phyloP scores from a whole-genome alignment of 1,139 yeast species.

The Suhomyces anneliseae region DNA sequence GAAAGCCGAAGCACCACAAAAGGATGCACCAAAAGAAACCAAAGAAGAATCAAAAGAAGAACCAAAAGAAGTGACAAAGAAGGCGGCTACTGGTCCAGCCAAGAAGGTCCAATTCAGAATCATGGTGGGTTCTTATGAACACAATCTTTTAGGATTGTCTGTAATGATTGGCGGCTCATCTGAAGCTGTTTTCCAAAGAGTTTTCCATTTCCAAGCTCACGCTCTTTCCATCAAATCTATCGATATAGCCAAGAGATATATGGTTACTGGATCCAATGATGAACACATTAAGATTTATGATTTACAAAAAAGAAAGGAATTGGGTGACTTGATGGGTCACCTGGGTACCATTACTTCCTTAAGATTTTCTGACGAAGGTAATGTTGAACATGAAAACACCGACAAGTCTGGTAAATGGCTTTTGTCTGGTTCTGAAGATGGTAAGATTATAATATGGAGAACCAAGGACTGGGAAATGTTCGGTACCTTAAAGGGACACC shows the following conservation, averaged over 20 bases:
- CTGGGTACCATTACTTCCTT: conserved; percentile 84
- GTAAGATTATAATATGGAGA: conserved; percentile 89
- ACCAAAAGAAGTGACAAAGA: background rate
- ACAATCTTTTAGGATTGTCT: conserved; percentile 82
- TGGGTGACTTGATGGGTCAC: conserved; percentile 87
- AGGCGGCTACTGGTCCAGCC: background rate
- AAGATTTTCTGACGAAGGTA: conserved; percentile 59
- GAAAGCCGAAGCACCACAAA: background rate
- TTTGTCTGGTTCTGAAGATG: conserved; percentile 88
- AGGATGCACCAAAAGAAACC: background rate
- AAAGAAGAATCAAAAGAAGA: background rate
- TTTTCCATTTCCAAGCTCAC: conserved; percentile 96
- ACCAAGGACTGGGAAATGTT: conserved; percentile 95
- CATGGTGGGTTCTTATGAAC: conserved; percentile 94
- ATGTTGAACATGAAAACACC: conserved; percentile 16
- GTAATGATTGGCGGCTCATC: conserved; percentile 46
- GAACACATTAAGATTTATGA: conserved; percentile 95
- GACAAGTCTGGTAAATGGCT: conserved; percentile 77
- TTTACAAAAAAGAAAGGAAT: conserved; percentile 87
- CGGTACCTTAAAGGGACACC: conserved; percentile 86
- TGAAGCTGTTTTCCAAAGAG: conserved; percentile 77
- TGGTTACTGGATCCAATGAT: conserved; percentile 94
- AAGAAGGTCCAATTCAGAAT: conserved; percentile 57
- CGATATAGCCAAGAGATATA: conserved; percentile 78
- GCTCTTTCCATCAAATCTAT: conserved; percentile 81